Evolutionary conservation across 1,284 basidiomycete species (phyloP), one percentile per base, ranked within the genome.

Genomic region (Naganishia cerealis): DNA sequence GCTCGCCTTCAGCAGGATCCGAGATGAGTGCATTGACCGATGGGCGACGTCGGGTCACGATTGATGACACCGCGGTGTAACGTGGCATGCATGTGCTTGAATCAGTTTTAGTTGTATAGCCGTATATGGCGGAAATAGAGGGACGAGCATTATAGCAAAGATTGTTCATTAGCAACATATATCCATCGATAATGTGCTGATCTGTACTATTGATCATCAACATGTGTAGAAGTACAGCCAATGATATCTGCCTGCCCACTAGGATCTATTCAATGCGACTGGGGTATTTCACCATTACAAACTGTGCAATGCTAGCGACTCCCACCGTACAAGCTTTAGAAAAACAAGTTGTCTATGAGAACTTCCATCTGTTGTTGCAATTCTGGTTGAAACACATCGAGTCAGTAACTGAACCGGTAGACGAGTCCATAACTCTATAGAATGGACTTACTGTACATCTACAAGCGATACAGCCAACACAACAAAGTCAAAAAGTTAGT

Each of bases 341-440:
- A 15, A 15, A 48, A 21, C 16, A 61, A 29, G 42, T 50, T 26
- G 42, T 67, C 55, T 72, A 80, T 67, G 79, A 78, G 69, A 81
- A 81, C 71, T 81, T 81, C 81, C 81, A 81, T 66, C 76, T 71
- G 71, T 79, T 79, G 61, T 75, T 75, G 68, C 80, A 81, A 72
- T 77, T 77, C 73, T 76, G 71, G 13, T 9, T 9, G 18, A 43
- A 21, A 18, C 54, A 13, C 46, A 33, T 52, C 55, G 10, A 43
- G 46, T 50, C 6, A 29, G 53, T 65, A 52, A 43, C 46, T 21
- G 46, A 24, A 24, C 7, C 3, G 50, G 52, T 29, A n/a, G 16
- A 40, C n/a, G 46, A 33, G 29, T 33, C 29, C 26, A 24, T 58
- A 57, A 46, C 15, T 40, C 10, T 13, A 7, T 73, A 74, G 76